Evolutionary conservation across 2,329 filamentous ascomycete genomes (phyloP).

Genomic region (Diaporthe sp.): DNA sequence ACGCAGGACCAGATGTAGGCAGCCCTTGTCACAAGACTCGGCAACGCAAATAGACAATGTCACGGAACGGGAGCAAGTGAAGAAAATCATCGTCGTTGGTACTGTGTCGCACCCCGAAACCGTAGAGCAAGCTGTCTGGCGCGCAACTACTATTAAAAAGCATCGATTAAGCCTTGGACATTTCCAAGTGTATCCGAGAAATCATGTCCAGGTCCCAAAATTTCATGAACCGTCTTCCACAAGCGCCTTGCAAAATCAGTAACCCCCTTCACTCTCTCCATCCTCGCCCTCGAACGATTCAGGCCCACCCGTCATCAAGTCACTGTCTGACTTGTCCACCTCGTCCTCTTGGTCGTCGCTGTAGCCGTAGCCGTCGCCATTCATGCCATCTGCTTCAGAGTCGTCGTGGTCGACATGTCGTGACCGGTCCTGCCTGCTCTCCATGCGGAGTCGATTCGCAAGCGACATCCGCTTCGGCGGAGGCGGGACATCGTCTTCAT

Average conservation of each 20-base stretch:
- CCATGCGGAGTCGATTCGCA: constrained; percentile 33
- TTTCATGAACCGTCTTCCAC: neutral
- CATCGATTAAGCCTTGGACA: neutral
- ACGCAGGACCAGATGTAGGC: neutral
- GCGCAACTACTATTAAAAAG: neutral
- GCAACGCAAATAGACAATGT: neutral
- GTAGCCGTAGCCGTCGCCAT: neutral
- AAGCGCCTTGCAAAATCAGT: neutral
- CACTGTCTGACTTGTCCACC: neutral
- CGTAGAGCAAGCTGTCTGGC: neutral
- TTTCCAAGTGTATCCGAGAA: neutral
- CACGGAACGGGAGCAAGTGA: neutral
- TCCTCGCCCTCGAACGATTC: constrained; percentile 8
- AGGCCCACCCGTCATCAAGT: constrained; percentile 9
- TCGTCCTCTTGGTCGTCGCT: constrained; percentile 29
- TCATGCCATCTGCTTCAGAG: constrained; percentile 27
- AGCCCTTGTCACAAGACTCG: neutral
- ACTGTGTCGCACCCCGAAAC: neutral
- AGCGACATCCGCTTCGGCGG: constrained; percentile 37
- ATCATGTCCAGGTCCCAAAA: neutral
- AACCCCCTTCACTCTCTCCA: constrained; percentile 15
- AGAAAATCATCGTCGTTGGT: neutral
- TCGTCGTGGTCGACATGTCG: neutral
- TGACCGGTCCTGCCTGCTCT: constrained; percentile 20
- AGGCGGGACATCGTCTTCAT: constrained; percentile 28